Base-by-base conservation (phyloP, 768 basidiomycete species). In the Amanita pallidorosea region DNA sequence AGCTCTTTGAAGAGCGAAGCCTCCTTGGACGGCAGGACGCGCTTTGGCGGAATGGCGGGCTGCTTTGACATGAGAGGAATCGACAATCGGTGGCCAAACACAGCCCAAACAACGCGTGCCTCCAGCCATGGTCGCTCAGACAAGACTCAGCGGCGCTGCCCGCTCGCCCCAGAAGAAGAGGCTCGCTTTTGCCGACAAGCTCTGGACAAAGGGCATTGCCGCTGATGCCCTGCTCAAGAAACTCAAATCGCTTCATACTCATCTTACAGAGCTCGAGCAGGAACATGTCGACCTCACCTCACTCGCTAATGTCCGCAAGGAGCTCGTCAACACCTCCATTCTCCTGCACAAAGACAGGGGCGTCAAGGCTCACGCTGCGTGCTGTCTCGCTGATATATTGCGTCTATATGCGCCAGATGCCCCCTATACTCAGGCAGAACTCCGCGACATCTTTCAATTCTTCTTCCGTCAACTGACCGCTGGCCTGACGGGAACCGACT, bases 381-480 rank as follows among this genome's bases (percentile, higher is more conserved):
- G 91, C 66, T 98, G 93, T 67, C 76, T 99, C 34, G 93, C 93
- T 1, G 94, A 99, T 64, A 75, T 98, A 49, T 81, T 99, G 53
- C 71, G 92, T 38, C 77, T 98, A 35, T 97, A 91, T 64, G 96
- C 96, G 1, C 96, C 96, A 1, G 92, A 98, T 65, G 94, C 96
- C 20, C 96, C 96, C 11, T 98, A 95, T 63, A 94, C 85, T 12
- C 82, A 85, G 45, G 67, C 75, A 44, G 89, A 97, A 64, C 80
- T 98, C 33, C 76, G 88, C 71, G 92, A 96, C 65, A 94, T 98
- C 63, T 99, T 99, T 67, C 82, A 92, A 58, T 98, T 99, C 74
- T 90, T 98, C 76, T 83, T 92, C 63, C 73, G 81, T 33, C 95
- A 96, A 64, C 81, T 99, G 51, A 70, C 75, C 2, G 73, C 72